phyloP scores from a whole-genome alignment of 257 asterid species.

The Leptodermis oblonga region DNA sequence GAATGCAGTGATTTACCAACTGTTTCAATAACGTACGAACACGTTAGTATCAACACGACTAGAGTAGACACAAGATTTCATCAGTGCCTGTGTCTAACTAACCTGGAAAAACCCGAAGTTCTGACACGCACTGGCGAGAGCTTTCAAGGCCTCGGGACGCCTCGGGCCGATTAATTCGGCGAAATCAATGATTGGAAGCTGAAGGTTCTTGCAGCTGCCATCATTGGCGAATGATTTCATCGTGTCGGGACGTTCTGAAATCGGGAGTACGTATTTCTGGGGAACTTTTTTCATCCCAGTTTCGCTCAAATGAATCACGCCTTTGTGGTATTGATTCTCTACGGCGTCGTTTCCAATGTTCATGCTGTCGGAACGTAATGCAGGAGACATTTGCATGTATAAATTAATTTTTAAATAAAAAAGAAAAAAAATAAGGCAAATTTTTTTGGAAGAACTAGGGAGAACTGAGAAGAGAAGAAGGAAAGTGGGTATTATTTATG shows the following conservation, averaged over 20 bases:
- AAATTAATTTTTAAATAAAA: no score
- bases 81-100: no score
- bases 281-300: constrained; percentile 66
- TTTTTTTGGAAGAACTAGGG: no score
- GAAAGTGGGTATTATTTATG: constrained; percentile 30
- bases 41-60: no score
- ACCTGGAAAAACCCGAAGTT: constrained; percentile 90
- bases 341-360: constrained; percentile 16
- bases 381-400: constrained; percentile 68
- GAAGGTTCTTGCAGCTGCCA: constrained; percentile 13
- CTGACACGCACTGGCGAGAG: constrained; percentile 64
- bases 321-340: constrained; percentile 53
- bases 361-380: constrained; percentile 26
- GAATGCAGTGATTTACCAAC: constrained; percentile 76
- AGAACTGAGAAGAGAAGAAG: constrained; percentile 23
- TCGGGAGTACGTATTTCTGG: constrained; percentile 57
- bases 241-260: constrained; percentile 58
- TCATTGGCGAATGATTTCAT: not conserved
- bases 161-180: constrained; percentile 56
- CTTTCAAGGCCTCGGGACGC: constrained; percentile 42
- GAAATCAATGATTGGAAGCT: constrained; percentile 75
- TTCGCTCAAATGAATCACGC: constrained; percentile 67
- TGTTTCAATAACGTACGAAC: constrained; percentile 17
- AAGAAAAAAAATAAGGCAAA: not conserved
- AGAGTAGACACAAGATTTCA: no score